Percentiles rank a stretch among this genome's conserved stretches.
Evolutionary conservation across 331 rosid species (phyloP).

Genomic region (Quercus lobata): DNA sequence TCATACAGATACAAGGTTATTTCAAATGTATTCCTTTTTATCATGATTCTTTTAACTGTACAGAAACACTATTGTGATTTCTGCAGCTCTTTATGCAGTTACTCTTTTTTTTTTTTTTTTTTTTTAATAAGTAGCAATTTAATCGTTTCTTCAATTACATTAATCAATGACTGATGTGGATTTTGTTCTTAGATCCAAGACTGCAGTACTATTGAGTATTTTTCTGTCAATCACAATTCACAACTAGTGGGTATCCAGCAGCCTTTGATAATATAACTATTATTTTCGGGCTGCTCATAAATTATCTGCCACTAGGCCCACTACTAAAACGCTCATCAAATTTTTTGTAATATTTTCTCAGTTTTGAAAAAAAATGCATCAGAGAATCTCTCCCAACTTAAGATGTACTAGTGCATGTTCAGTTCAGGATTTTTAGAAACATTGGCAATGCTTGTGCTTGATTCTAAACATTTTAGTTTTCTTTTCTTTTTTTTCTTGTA

Average conservation of each 20-base stretch:
- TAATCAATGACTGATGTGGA: not conserved
- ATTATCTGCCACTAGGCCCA: not conserved
- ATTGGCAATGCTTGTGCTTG: not conserved
- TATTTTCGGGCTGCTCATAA: not conserved
- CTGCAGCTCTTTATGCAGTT: not conserved
- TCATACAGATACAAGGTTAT: not conserved
- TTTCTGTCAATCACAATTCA: slow-evolving; percentile 8
- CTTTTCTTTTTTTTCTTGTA: slow-evolving; percentile 10
- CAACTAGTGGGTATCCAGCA: not conserved
- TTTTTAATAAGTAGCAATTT: not conserved
- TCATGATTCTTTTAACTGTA: not conserved
- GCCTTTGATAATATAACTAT: not conserved
- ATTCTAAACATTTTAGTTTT: slow-evolving; percentile 6
- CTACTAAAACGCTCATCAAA: not conserved
- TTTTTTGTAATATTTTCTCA: slow-evolving; percentile 3
- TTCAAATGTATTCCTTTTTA: not conserved
- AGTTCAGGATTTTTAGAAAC: not conserved
- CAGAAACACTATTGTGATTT: not conserved
- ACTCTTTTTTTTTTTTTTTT: too few relatives aligned
- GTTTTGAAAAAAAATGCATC: slow-evolving; percentile 1
- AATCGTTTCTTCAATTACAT: not conserved
- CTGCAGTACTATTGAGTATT: not conserved
- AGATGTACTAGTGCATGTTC: not conserved
- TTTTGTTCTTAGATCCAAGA: not conserved
- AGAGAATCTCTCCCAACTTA: slow-evolving; percentile 3